Conservation (phyloP, 768 basidiomycete genomes). For the Trametes cubensis region DNA sequence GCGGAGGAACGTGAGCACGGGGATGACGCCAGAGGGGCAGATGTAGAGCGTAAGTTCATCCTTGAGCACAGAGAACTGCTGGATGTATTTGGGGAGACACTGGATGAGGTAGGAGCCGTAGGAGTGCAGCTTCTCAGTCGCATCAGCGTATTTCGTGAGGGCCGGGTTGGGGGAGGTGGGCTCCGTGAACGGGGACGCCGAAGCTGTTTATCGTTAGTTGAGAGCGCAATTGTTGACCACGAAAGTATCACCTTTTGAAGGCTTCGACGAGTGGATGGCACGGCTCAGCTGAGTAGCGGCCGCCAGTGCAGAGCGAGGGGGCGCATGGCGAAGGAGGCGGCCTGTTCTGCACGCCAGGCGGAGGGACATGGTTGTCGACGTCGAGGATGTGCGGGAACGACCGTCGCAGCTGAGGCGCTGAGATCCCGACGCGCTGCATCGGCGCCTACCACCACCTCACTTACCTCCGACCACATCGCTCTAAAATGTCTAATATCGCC, state of each 20-base stretch:
- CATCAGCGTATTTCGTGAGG: conserved; percentile 66
- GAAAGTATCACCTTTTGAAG: conserved; percentile 48
- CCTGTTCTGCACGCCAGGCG: conserved; percentile 48
- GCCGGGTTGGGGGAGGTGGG: conserved; percentile 88
- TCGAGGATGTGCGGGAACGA: conserved; percentile 19
- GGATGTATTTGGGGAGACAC: conserved; percentile 94
- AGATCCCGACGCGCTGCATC: conserved; percentile 15
- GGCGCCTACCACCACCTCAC: conserved; percentile 15
- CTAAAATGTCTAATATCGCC: conserved; percentile 22
- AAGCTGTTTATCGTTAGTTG: conserved; percentile 44
- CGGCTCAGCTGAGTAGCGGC: conserved; percentile 38
- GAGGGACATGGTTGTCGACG: conserved; percentile 45
- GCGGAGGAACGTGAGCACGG: conserved; percentile 87
- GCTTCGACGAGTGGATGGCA: conserved; percentile 43
- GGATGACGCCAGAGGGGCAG: conserved; percentile 78
- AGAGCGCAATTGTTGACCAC: not conserved
- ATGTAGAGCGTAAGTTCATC: conserved; percentile 93
- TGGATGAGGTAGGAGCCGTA: conserved; percentile 94
- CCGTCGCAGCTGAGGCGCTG: conserved; percentile 1
- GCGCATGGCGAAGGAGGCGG: conserved; percentile 45
- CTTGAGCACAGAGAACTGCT: conserved; percentile 96
- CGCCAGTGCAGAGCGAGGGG: conserved; percentile 38
- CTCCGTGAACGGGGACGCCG: conserved; percentile 83
- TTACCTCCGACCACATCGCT: conserved; percentile 15
- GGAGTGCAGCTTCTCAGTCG: conserved; percentile 79